Conservation (phyloP, 1,284 basidiomycete species). For the Peniophora sp. region DNA sequence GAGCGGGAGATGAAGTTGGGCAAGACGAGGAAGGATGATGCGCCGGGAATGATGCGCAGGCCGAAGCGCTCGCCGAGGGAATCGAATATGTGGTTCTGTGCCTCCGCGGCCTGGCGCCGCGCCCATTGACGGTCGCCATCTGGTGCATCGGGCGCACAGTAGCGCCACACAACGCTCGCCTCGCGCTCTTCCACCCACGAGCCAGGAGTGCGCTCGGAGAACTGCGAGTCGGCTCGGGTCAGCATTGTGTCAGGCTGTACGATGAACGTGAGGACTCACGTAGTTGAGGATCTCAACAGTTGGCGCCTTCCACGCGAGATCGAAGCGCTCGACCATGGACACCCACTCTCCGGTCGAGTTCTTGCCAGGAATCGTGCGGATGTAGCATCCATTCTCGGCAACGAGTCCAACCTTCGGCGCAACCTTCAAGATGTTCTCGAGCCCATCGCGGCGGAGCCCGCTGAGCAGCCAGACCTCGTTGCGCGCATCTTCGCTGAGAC, state of each 20-base stretch:
- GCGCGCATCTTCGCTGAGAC: slow-evolving; percentile 52
- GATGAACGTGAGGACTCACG: slow-evolving; percentile 33
- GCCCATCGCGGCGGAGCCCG: slow-evolving; percentile 55
- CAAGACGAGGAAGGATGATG: slow-evolving; percentile 74
- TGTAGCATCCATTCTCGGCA: slow-evolving; percentile 84
- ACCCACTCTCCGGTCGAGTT: slow-evolving; percentile 48
- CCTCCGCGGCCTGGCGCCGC: slow-evolving; percentile 78
- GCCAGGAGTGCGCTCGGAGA: slow-evolving; percentile 81
- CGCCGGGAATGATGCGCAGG: slow-evolving; percentile 71
- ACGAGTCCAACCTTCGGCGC: slow-evolving; percentile 73
- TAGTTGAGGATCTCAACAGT: slow-evolving; percentile 80
- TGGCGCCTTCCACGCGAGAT: slow-evolving; percentile 71
- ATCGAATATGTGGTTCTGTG: slow-evolving; percentile 87
- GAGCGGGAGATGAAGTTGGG: slow-evolving; percentile 80
- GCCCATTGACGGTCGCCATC: slow-evolving; percentile 69
- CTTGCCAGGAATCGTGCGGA: slow-evolving; percentile 46
- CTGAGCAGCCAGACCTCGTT: slow-evolving; percentile 83
- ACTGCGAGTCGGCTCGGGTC: slow-evolving; percentile 34
- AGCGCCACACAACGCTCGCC: slow-evolving; percentile 78
- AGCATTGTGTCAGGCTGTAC: not conserved
- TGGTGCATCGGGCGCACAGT: slow-evolving; percentile 42
- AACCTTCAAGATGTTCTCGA: slow-evolving; percentile 54
- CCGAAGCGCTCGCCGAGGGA: slow-evolving; percentile 77
- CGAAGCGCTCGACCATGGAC: slow-evolving; percentile 72
- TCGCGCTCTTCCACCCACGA: slow-evolving; percentile 82